phyloP scores from a whole-genome alignment of 768 basidiomycete genomes.

The Leccinum variicolor region DNA sequence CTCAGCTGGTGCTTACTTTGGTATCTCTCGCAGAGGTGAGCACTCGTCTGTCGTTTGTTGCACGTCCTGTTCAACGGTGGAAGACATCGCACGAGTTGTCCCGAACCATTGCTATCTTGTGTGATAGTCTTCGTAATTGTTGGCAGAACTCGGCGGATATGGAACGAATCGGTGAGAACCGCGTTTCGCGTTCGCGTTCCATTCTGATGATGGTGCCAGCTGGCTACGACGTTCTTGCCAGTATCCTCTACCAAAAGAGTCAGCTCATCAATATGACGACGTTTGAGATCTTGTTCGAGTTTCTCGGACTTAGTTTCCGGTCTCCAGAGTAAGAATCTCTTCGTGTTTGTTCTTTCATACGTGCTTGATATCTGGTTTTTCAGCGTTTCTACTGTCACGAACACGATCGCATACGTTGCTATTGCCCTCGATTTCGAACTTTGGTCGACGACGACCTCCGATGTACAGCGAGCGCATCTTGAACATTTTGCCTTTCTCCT shows the following conservation, averaged over 20 bases:
- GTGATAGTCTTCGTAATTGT: conserved; percentile 74
- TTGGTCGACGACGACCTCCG: conserved; percentile 69
- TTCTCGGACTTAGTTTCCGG: conserved; percentile 81
- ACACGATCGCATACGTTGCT: conserved; percentile 75
- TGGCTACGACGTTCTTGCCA: conserved; percentile 84
- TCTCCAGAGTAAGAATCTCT: conserved; percentile 63
- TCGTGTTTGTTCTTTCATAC: neutral
- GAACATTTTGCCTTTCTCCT: conserved; percentile 81
- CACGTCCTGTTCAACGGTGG: neutral
- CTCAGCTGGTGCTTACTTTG: conserved; percentile 66
- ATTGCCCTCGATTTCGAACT: conserved; percentile 89
- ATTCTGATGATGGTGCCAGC: conserved; percentile 39
- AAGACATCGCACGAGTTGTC: conserved; percentile 79
- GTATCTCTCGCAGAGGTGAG: conserved; percentile 74
- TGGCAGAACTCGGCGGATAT: conserved; percentile 97
- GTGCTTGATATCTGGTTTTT: neutral
- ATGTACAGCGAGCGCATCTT: conserved; percentile 76
- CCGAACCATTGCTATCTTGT: conserved; percentile 64
- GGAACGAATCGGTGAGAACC: conserved; percentile 75
- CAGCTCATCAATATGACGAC: conserved; percentile 73
- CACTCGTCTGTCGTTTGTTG: neutral
- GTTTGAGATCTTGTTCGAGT: conserved; percentile 82
- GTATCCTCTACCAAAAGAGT: conserved; percentile 68
- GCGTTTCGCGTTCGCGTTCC: neutral
- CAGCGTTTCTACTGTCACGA: conserved; percentile 75